Base-by-base conservation (phyloP, 495 filamentous ascomycete genomes). In the Trichoderma reesei region DNA sequence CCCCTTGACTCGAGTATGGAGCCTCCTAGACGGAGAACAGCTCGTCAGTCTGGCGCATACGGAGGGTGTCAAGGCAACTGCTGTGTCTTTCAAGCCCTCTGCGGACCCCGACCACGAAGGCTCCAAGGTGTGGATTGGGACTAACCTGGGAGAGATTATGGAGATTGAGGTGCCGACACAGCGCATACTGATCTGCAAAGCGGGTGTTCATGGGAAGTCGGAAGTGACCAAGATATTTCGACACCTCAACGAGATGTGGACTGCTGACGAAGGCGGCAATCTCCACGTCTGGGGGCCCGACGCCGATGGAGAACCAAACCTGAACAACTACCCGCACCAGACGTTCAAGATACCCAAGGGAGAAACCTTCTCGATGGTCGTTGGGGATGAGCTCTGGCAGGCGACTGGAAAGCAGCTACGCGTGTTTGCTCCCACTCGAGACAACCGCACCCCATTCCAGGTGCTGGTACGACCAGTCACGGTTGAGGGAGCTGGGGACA, bases 241-340 rank as follows among this genome's bases (percentile, higher is more conserved):
- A 60, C 86, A 92, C 74, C 87, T 85, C 65, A 90, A 91, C 68
- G 88, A 96, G 67, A 86, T 98, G 78, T 98, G 94, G 94, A 91
- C 92, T 2, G 68, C 98, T 14, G 95, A 98, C 74, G 92, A 96
- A 64, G 86, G 89, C 67, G 94, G 94, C 13, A 91, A 88, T 44
- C 78, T 98, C 26, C 85, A 90, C 65, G 83, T 98, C 26, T 98
- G 94, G 94, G 82, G 83, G 8, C 87, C 92, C 20, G 90, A 93
- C 72, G 83, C 86, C 54, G 81, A 80, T 11, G 91, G 91, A 1
- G 76, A 83, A 1, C 91, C 92, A 0, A 91, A 82, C 65, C 75
- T 98, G 26, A 80, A 83, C 61, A 83, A 84, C 65, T 86, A 80
- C 11, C 86, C 87, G 8, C 75, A 78, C 42, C 80, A 84, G 61